Evolutionary conservation across 225 moss, liverwort and hornwort genomes (phyloP), one percentile per base, ranked within the genome.

Genomic region (Marchantia polymorpha): DNA sequence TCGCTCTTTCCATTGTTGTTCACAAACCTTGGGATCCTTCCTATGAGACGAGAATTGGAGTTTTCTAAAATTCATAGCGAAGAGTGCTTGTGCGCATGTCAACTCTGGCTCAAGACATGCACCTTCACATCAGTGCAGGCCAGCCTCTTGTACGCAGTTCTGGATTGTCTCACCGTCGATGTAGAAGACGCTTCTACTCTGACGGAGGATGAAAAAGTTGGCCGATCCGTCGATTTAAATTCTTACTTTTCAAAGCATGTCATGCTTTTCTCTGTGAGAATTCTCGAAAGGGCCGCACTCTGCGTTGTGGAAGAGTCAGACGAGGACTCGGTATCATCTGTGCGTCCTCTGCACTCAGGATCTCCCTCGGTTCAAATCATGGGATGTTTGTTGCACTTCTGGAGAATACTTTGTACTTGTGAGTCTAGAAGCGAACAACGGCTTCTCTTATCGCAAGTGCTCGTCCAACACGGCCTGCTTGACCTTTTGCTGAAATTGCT

Each of bases 381-480:
- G 76, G 89, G 89, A 54, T 88, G 90, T 75, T 82, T 83, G 25
- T 83, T 99, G 39, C 91, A 87, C 8, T 83, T 95, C 25, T 81
- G 86, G 76, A 91, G 91, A 83, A 77, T 81, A 7, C 68, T 87
- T 17, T 89, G 87, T 73, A 87, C 87, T 54, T 74, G 86, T 69
- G 93, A 97, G 52, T 52, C 31, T 25, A 72, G 22, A 13, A 75
- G 29, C 64, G 77, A 55, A 51, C 82, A 72, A 19, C 85, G 80
- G 10, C 77, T 71, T 39, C 68, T 31, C 3, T 10, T 88, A 7
- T 59, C 90, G 64, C 79, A 84, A 67, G 73, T 56, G 30, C 81
- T 95, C 76, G 84, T 83, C 51, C 89, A 91, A 46, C 82, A 83
- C 83, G 95, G 97, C 22, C 74, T 99, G 11, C 82, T 93, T 66